These are phyloP conservation scores for Russula emetica DNA, from an alignment of 768 basidiomycete species.

Conservation along the genomic window DNA sequence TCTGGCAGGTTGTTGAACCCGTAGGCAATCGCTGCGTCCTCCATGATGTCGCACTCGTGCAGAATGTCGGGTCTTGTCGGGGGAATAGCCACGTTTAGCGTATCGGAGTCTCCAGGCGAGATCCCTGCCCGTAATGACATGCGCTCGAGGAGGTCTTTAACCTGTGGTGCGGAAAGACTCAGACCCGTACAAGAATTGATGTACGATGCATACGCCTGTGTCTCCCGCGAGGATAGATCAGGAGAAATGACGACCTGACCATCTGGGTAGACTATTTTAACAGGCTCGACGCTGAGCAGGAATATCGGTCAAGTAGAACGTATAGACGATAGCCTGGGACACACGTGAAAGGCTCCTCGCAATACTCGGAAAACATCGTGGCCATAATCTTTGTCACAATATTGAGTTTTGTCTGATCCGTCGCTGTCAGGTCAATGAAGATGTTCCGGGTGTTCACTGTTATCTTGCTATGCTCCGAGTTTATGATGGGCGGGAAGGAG, in stretches of 20 bases:
- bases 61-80: constrained; percentile 97
- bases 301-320: constrained; percentile 6
- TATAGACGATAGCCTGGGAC: constrained; percentile 33
- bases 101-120: constrained; percentile 55
- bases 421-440: constrained; percentile 96
- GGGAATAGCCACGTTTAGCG: constrained; percentile 73
- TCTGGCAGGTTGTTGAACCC: constrained; percentile 96
- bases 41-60: constrained; percentile 98
- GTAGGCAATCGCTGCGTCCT: constrained; percentile 95
- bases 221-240: constrained; percentile 66
- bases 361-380: constrained; percentile 99
- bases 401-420: constrained; percentile 92
- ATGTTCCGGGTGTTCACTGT: constrained; percentile 88
- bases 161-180: constrained; percentile 57
- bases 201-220: constrained; percentile 78
- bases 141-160: constrained; percentile 66
- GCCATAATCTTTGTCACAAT: constrained; percentile 93
- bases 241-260: constrained; percentile 75
- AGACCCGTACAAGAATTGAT: constrained; percentile 96
- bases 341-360: constrained; percentile 86
- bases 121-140: constrained; percentile 71
- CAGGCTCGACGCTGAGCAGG: constrained; percentile 78
- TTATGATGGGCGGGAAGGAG: constrained; percentile 98
- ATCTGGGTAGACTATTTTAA: constrained; percentile 75
- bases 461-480: constrained; percentile 96